Conservation (phyloP, 495 filamentous ascomycete genomes). For the Penicillium angulare region DNA sequence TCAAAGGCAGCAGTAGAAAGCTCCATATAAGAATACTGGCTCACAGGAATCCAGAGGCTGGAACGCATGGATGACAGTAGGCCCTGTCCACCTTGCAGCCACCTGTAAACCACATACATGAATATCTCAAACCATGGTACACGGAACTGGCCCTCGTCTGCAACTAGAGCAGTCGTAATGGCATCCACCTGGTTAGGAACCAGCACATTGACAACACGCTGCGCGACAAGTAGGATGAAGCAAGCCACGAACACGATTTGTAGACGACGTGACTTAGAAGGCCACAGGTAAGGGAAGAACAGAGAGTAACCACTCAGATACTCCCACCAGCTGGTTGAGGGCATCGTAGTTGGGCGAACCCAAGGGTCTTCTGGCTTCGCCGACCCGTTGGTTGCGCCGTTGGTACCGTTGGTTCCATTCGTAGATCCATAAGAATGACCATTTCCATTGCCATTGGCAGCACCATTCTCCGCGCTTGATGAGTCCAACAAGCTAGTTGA, state of each 20-base stretch:
- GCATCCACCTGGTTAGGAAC: conserved; percentile 73
- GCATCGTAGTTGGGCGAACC: conserved; percentile 64
- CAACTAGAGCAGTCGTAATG: conserved; percentile 67
- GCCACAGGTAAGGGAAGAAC: conserved; percentile 93
- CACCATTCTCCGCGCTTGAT: conserved; percentile 40
- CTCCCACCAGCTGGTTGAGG: conserved; percentile 80
- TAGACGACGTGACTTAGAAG: conserved; percentile 64
- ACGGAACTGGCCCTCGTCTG: conserved; percentile 41
- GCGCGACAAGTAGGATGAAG: conserved; percentile 67
- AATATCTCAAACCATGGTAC: conserved; percentile 71
- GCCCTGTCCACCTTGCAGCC: conserved; percentile 86
- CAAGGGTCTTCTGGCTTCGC: conserved; percentile 51
- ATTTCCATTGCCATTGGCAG: conserved; percentile 45
- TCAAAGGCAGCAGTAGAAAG: conserved; percentile 94
- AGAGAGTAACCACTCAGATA: conserved; percentile 86
- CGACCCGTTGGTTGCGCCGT: conserved; percentile 32
- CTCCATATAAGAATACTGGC: conserved; percentile 94
- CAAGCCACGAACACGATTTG: conserved; percentile 74
- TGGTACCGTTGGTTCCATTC: too few relatives aligned
- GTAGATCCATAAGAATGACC: conserved; percentile 49
- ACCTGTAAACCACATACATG: conserved; percentile 74
- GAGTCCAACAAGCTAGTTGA: conserved; percentile 52
- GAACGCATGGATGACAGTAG: conserved; percentile 78
- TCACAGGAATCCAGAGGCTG: conserved; percentile 89
- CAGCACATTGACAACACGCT: conserved; percentile 74